Conservation (phyloP, 148 eudicot genomes). For the Persicaria maculosa region DNA sequence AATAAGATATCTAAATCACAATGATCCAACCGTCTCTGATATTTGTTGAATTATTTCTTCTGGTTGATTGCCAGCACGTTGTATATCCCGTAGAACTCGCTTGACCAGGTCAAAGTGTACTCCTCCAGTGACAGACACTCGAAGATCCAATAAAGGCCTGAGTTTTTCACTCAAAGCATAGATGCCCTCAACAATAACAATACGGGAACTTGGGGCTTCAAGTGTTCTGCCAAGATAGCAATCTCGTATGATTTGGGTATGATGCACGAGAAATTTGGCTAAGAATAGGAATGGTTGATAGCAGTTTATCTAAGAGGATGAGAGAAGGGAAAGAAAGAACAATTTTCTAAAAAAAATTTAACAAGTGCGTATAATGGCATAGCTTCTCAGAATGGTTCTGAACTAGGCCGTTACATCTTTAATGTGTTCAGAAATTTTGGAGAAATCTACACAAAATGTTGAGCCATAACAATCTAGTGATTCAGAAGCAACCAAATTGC, state of each 20-base stretch:
- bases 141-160: conserved; percentile 55
- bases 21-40: conserved; percentile 54
- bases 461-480: background rate
- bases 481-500: background rate
- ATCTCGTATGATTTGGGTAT: background rate
- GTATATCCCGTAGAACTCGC: conserved; percentile 59
- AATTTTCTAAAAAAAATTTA: background rate
- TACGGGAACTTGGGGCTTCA: conserved; percentile 63
- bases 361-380: background rate
- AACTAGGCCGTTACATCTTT: background rate
- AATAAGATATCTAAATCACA: conserved; percentile 5
- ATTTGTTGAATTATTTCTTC: conserved; percentile 70
- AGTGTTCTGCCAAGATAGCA: conserved; percentile 34
- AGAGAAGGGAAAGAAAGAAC: background rate
- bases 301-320: background rate
- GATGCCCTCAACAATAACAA: conserved; percentile 66
- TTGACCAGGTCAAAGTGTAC: conserved; percentile 71
- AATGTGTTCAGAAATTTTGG: background rate
- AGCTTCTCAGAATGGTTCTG: background rate
- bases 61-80: conserved; percentile 68
- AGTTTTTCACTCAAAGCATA: conserved; percentile 63
- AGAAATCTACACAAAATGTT: background rate
- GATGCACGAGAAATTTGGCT: background rate
- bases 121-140: conserved; percentile 65
- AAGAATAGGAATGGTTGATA: background rate